Evolutionary conservation across 2,329 filamentous ascomycete genomes (phyloP).

Genomic region (Exophiala aquamarina): DNA sequence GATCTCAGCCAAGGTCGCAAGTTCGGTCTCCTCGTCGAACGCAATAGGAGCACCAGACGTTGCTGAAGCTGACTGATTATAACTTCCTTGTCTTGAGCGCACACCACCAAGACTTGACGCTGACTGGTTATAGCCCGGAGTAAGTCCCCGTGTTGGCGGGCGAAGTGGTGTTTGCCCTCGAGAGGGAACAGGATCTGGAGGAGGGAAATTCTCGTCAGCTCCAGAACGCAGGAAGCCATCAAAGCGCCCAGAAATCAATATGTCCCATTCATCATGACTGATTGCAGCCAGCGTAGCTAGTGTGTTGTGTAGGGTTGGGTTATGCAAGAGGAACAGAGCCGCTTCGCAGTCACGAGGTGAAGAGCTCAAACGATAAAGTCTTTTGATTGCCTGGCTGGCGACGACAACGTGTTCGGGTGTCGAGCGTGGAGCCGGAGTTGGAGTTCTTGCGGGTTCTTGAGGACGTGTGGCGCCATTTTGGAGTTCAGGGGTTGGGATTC

Average conservation of each 20-base stretch:
- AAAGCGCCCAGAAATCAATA: slow-evolving; percentile 88
- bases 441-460: slow-evolving; percentile 51
- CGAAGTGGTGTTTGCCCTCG: slow-evolving; percentile 27
- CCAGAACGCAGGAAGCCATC: slow-evolving; percentile 95
- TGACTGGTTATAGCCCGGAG: slow-evolving; percentile 32
- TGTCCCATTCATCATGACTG: slow-evolving; percentile 92
- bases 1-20: slow-evolving; percentile 83
- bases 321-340: slow-evolving; percentile 80
- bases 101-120: slow-evolving; percentile 39
- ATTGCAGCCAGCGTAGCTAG: slow-evolving; percentile 85
- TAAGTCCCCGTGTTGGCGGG: slow-evolving; percentile 6
- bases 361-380: slow-evolving; percentile 73
- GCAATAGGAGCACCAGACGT: slow-evolving; percentile 70
- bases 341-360: slow-evolving; percentile 82
- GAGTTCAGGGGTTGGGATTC: slow-evolving; percentile 26
- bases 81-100: slow-evolving; percentile 40
- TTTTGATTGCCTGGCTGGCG: slow-evolving; percentile 75
- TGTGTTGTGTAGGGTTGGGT: slow-evolving; percentile 78
- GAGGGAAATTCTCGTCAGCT: slow-evolving; percentile 59
- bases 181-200: slow-evolving; percentile 24
- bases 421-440: slow-evolving; percentile 65
- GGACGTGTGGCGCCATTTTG: slow-evolving; percentile 11
- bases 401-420: slow-evolving; percentile 74
- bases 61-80: slow-evolving; percentile 50
- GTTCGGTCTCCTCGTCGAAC: slow-evolving; percentile 90